Base-by-base conservation (phyloP, 306 rosid genomes). In the Cyamopsis tetragonoloba region DNA sequence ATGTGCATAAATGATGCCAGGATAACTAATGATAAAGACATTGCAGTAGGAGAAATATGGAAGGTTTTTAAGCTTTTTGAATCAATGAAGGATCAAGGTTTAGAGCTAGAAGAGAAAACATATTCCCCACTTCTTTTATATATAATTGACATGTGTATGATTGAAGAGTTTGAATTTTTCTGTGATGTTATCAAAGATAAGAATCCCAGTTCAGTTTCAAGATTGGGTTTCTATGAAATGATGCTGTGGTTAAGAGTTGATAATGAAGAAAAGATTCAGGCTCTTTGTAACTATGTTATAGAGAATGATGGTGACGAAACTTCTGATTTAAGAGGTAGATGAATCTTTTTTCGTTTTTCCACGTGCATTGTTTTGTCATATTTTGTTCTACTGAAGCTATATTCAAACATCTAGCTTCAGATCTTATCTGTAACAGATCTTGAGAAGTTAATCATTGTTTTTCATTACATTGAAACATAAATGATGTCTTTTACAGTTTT, bases 161-260 rank as follows among this genome's bases (percentile, higher is more conserved):
- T 79, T 41, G 69, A 86, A 68, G 97, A 88, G 67, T 93, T 93
- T 82, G 62, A 72, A 47, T 67, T 75, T 72, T 78, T 89, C 72
- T 72, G 66, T 60, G 79, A 65, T 47, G 62, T 76, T 68, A 73
- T 93, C 57, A 74, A 85, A 66, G 78, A 81, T 3, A 80, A 58
- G 47, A 85, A 80, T 80, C 89, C 91, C 27, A 48, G 68, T 51
- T 79, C 81, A 12, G 15, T 30, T 74, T 28, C 84, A 18, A 85
- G 81, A 71, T 58, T 93, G 62, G 91, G 96, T 42, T 90, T 89
- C 84, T 90, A 89, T 44, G 95, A 89, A 80, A 88, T 93, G 97
- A 50, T 66, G 84, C 31, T 89, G 30, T 90, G 88, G 87, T 51
- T 88, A 71, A 83, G 72, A 68, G 78, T 86, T 35, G 48, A 86